Conservation (phyloP, 1,139 yeast species). For the Yamadazyma sp. region DNA sequence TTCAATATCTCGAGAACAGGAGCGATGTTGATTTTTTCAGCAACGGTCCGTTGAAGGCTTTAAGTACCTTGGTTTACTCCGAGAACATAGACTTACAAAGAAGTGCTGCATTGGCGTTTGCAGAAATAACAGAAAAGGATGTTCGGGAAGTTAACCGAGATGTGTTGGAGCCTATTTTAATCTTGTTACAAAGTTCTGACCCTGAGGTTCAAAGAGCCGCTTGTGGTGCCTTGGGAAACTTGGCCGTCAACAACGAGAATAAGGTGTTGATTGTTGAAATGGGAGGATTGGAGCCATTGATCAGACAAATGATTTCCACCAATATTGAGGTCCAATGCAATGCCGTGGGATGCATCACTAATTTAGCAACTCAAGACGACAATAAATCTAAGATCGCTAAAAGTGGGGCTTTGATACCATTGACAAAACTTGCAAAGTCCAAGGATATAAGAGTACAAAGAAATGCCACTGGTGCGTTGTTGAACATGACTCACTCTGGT, state of each 20-base stretch:
- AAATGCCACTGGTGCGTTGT: slow-evolving; percentile 95
- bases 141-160: slow-evolving; percentile 88
- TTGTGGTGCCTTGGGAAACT: slow-evolving; percentile 95
- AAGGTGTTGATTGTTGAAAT: slow-evolving; percentile 90
- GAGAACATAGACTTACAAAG: slow-evolving; percentile 94
- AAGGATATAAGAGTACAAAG: slow-evolving; percentile 95
- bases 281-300: slow-evolving; percentile 96
- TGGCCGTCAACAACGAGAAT: slow-evolving; percentile 95
- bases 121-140: slow-evolving; percentile 96
- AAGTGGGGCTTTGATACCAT: slow-evolving; percentile 93
- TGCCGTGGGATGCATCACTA: slow-evolving; percentile 98
- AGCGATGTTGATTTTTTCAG: slow-evolving; percentile 90
- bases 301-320: slow-evolving; percentile 95
- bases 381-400: slow-evolving; percentile 94
- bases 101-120: slow-evolving; percentile 97
- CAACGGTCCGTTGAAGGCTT: slow-evolving; percentile 84
- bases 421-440: slow-evolving; percentile 90
- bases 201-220: slow-evolving; percentile 98
- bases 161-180: slow-evolving; percentile 89
- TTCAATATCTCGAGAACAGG: slow-evolving; percentile 82
- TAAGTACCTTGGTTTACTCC: slow-evolving; percentile 89
- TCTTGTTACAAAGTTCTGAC: slow-evolving; percentile 81
- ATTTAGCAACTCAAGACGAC: slow-evolving; percentile 97
- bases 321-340: slow-evolving; percentile 98
- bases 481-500: slow-evolving; percentile 96